Evolutionary conservation across 306 rosid species (phyloP), one percentile per base, ranked within the genome.

Genomic region (Pterocarpus macrocarpus): DNA sequence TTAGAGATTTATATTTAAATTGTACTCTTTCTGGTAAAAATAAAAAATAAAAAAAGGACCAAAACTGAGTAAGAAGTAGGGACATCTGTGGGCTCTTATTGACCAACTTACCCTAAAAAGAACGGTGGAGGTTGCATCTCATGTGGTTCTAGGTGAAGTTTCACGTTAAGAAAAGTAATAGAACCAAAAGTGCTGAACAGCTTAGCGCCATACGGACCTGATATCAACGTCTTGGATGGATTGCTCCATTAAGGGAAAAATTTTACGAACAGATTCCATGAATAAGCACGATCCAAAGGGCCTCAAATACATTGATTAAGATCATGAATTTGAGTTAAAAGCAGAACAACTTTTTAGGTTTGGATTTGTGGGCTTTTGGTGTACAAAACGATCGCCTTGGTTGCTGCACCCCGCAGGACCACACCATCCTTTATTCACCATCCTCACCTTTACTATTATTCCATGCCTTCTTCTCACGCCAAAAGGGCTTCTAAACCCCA

Each of bases 381-480:
- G 73, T 45, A 76, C 59, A 39, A 16, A 83, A 87, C 44, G 64
- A 71, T 62, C 56, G 22, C 82, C 80, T 85, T 72, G 84, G 85
- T 78, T 66, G 80, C 32, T 81, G 68, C 58, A 32, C 13, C 39
- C 5, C 41, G 41, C 79, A 82, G 84, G 83, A 80, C 78, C 85
- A 69, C 57, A 12, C n/a, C 32, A 2, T 50, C 6, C 75, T 11
- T 10, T 50, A 50, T 71, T 38, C 47, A 41, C 71, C 75, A n/a
- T 49, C 62, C 15, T 65, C n/a, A 50, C 78, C 82, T 78, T 55
- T 78, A 6, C 43, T 78, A 55, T 30, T 76, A 72, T 84, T 85
- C 89, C 86, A 81, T 81, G 87, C 87, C 86, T 72, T 70, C 65
- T 70, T 67, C 85, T 71, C 74, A 77, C 81, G 75, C 86, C 47